phyloP scores from a whole-genome alignment of 1,139 yeast species.

The Candida smagusa region DNA sequence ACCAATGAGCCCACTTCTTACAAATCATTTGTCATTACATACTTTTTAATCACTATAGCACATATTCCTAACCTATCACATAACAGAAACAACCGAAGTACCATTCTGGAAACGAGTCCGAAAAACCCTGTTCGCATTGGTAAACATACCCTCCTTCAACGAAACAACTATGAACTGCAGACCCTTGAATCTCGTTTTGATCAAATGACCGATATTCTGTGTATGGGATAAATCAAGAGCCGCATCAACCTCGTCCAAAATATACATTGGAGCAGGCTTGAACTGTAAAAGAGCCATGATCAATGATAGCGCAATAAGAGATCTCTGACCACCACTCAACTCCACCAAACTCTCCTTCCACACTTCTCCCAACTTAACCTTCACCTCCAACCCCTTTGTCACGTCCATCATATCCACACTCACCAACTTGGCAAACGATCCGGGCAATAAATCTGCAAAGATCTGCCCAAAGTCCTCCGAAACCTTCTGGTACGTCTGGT shows the following conservation, averaged over 20 bases:
- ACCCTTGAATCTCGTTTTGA: slow-evolving; percentile 90
- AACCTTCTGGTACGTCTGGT: slow-evolving; percentile 83
- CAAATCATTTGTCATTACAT: no score
- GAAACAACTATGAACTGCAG: slow-evolving; percentile 96
- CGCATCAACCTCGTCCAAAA: slow-evolving; percentile 96
- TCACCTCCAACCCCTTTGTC: slow-evolving; percentile 87
- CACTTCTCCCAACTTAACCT: slow-evolving; percentile 83
- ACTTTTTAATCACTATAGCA: no score
- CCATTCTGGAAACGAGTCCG: slow-evolving; percentile 96
- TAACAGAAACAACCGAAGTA: slow-evolving; percentile 81
- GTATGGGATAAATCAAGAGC: slow-evolving; percentile 97
- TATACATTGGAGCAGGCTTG: slow-evolving; percentile 98
- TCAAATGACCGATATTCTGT: slow-evolving; percentile 93
- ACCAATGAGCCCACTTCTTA: no score
- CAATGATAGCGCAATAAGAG: slow-evolving; percentile 85
- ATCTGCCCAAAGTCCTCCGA: slow-evolving; percentile 88
- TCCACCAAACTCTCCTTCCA: slow-evolving; percentile 98
- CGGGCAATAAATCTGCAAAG: slow-evolving; percentile 84
- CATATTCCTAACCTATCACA: no score
- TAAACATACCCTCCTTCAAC: slow-evolving; percentile 96
- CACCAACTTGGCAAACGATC: slow-evolving; percentile 85
- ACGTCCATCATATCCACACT: slow-evolving; percentile 79
- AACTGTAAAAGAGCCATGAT: slow-evolving; percentile 88
- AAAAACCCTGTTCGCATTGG: slow-evolving; percentile 92
- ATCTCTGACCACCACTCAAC: slow-evolving; percentile 95